Evolutionary conservation across 1,284 basidiomycete species (phyloP).

Genomic region (Pseudomicrostroma phylloplanum): DNA sequence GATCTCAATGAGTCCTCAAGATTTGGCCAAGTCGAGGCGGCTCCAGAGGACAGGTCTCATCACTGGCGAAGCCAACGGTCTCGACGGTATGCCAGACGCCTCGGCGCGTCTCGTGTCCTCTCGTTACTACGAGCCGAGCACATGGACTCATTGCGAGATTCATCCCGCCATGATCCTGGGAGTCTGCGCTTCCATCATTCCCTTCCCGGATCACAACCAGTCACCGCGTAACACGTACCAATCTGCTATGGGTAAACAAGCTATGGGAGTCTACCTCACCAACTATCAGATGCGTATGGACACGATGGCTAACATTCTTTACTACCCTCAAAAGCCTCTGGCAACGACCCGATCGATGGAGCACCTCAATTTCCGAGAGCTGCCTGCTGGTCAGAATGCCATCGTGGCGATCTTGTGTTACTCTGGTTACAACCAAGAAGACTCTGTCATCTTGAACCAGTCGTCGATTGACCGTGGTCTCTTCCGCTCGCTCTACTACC

Average conservation of each 20-base stretch:
- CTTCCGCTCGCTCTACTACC: conserved; percentile 97
- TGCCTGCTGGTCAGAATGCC: conserved; percentile 95
- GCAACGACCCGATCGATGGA: conserved; percentile 98
- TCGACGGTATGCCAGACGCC: conserved; percentile 63
- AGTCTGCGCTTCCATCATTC: conserved; percentile 96
- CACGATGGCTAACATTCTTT: conserved; percentile 72
- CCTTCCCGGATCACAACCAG: conserved; percentile 99
- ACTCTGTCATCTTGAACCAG: conserved; percentile 99
- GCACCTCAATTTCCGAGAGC: conserved; percentile 92
- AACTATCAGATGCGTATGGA: conserved; percentile 81
- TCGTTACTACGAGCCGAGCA: conserved; percentile 41
- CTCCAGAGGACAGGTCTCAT: conserved; percentile 15
- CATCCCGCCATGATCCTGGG: conserved; percentile 99
- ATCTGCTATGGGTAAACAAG: conserved; percentile 99
- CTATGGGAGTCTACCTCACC: conserved; percentile 95
- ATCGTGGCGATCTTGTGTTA: conserved; percentile 98
- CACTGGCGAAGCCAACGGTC: conserved; percentile 46
- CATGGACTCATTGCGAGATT: conserved; percentile 99
- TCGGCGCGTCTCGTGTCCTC: conserved; percentile 66
- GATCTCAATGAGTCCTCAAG: conserved; percentile 97
- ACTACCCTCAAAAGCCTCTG: conserved; percentile 97
- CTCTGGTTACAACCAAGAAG: conserved; percentile 99
- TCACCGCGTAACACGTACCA: conserved; percentile 99
- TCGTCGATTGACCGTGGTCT: conserved; percentile 94
- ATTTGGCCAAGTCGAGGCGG: conserved; percentile 65